phyloP scores from a whole-genome alignment of 1,284 basidiomycete genomes.

The Leccinum ponderosum region DNA sequence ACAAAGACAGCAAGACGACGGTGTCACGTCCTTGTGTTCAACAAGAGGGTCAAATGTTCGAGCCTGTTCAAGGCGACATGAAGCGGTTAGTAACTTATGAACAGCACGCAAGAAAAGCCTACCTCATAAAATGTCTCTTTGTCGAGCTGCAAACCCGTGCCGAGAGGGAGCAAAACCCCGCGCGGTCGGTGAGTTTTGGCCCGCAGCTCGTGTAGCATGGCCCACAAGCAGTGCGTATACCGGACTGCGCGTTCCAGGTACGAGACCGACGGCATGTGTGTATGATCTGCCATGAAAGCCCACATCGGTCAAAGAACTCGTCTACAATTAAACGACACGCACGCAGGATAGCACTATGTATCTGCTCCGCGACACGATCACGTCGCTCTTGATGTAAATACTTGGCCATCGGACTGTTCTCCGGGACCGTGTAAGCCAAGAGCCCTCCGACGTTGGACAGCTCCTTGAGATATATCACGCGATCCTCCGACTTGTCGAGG shows the following conservation, averaged over 20 bases:
- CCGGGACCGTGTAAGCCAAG: constrained; percentile 75
- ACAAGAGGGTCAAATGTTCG: constrained; percentile 52
- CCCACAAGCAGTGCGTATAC: constrained; percentile 60
- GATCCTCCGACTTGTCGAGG: constrained; percentile 53
- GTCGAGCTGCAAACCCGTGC: constrained; percentile 16
- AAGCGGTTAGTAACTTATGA: background rate
- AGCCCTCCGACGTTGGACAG: constrained; percentile 72
- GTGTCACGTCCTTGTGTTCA: constrained; percentile 43
- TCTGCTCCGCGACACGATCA: constrained; percentile 80
- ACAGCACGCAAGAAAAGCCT: constrained; percentile 6
- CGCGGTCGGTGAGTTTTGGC: constrained; percentile 47
- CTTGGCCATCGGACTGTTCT: constrained; percentile 63
- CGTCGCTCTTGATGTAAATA: constrained; percentile 75
- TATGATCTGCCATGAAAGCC: constrained; percentile 44
- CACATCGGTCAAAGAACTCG: constrained; percentile 1
- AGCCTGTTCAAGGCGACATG: constrained; percentile 16
- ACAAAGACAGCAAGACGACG: constrained; percentile 2
- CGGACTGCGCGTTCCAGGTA: constrained; percentile 61
- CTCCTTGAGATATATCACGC: constrained; percentile 63
- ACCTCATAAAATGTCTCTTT: constrained; percentile 30
- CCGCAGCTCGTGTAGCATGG: constrained; percentile 48
- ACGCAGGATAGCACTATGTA: constrained; percentile 85
- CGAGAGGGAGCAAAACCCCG: constrained; percentile 26
- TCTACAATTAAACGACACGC: constrained; percentile 28
- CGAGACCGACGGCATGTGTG: constrained; percentile 53